A percentile compares a stretch with the other conserved stretches of the same genome.
phyloP scores from a whole-genome alignment of 192 early-diverging fungal genomes.

The Podila horticola region DNA sequence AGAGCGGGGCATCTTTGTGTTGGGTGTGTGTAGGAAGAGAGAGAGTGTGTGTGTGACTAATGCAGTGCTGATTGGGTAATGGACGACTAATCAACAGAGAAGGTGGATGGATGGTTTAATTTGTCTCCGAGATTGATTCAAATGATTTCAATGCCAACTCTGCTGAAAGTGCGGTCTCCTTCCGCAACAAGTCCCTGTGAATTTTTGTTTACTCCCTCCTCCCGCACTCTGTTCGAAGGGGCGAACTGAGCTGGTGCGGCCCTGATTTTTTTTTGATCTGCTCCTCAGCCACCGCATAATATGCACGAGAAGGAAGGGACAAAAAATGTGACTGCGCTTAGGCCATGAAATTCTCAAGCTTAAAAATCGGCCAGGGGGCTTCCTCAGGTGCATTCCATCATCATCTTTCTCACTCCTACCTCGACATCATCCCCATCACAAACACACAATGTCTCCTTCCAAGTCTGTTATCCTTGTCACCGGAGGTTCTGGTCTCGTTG shows the following conservation, averaged over 20 bases:
- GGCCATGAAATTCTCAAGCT: not conserved
- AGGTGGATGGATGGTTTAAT: not conserved
- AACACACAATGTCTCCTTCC: constrained; percentile 31
- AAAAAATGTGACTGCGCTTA: not conserved
- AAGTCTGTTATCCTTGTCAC: constrained; percentile 78
- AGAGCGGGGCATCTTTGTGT: constrained; percentile 63
- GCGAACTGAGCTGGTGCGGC: too few relatives aligned
- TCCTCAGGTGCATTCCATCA: not conserved
- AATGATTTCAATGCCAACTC: not conserved
- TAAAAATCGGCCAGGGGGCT: constrained; percentile 1
- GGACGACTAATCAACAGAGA: not conserved
- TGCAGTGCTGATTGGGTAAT: not conserved
- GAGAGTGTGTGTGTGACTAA: too few relatives aligned
- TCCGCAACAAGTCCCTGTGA: not conserved
- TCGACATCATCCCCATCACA: not conserved
- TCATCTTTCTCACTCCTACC: constrained; percentile 12
- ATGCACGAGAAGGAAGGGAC: not conserved
- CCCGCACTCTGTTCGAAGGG: not conserved
- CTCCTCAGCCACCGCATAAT: too few relatives aligned
- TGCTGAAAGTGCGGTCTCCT: not conserved
- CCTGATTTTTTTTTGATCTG: too few relatives aligned
- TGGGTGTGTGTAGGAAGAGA: not conserved
- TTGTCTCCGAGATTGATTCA: not conserved
- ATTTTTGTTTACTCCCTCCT: not conserved
- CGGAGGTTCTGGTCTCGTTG: constrained; percentile 82